Base-by-base conservation (phyloP, 2,329 filamentous ascomycete genomes). In the Chaetomium sp. region DNA sequence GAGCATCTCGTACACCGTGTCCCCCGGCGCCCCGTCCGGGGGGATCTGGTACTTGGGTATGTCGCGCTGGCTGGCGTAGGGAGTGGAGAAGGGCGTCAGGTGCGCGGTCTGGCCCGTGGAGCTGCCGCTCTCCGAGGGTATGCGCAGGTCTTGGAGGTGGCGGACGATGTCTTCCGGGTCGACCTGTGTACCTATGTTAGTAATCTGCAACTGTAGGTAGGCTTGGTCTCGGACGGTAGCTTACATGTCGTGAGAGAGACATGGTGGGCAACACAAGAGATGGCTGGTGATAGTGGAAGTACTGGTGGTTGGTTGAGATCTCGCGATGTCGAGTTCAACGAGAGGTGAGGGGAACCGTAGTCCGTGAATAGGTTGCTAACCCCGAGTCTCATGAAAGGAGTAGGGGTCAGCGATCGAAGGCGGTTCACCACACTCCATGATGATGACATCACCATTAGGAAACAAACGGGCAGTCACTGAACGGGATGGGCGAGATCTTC, bases 1-100 rank as follows among this genome's bases (percentile, higher is more conserved):
- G 65, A 88, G 79, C 74, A 91, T 81, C 69, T 89, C 86, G 70
- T 89, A 86, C 0, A 89, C 88, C 0, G 85, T 83, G 68, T 89
- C 86, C 10, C 84, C 83, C 0, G 85, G 83, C 16, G 84, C 83
- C 4, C 86, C 85, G 53, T 86, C 76, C 2, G 81, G 73, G 0
- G 86, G 85, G 21, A 89, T 83, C 60, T 76, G 78, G 75, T 85
- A 88, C 68, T 88, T 88, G 8, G 85, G 83, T 16, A 88, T 81
- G 65, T 85, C 82, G 56, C 78, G 77, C 57, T 80, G 74, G 67
- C 80, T 80, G 23, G 84, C 80, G 74, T 88, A 88, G 50, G 82
- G 79, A 23, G 80, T 85, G 2, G 82, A 82, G 72, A 87, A 88
- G 69, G 85, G 78, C 2, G 83, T 87, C 10, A 81, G 80, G 69